Base-by-base conservation (phyloP, 179 eudicot species). In the Gypsophila paniculata region DNA sequence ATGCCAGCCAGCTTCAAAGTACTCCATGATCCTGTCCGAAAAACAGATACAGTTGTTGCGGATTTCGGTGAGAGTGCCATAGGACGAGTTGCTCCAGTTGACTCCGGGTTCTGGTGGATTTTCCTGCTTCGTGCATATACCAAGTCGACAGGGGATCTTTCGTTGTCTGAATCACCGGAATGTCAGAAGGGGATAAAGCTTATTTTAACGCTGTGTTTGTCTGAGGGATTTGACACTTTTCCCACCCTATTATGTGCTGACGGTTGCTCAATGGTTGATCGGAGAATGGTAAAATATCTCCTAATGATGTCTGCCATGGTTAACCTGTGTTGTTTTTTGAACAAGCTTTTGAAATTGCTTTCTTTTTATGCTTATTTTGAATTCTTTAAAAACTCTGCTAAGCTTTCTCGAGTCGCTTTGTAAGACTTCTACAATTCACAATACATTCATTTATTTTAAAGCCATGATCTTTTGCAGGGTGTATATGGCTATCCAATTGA, bases 21-120 rank as follows among this genome's bases (percentile, higher is more conserved):
- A 62, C 98, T 90, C 71, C 94, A 90, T 66, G 93, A 92, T 60
- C 95, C 98, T 62, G 83, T 78, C 55, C 86, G 96, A 22, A 92
- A 90, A 80, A 86, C 87, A 19, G 98, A 92, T 79, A 85, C 96
- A 23, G 69, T 92, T 18, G 75, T 85, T 72, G 98, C 98, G 26
- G 98, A 92, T 76, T 92, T 92, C 76, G 98, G 98, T 52, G 98
- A 92, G 83, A 90, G 95, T 83, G 98, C 97, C 53, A 91, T 91
- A 58, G 97, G 97, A 72, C 84, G 98, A 80, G 98, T 92, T 74
- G 98, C 96, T 75, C 98, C 98, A 0, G 98, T 93, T 65, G 98
- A 93, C 80, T 93, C 98, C 10, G 98, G 98, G 38, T 93, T 93
- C 80, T 93, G 98, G 98, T 93, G 98, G 98, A 93, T 93, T 53